These are phyloP conservation scores for Arthrobotrys sinensis DNA, from an alignment of 2,329 filamentous ascomycete species.

Conservation along the genomic window DNA sequence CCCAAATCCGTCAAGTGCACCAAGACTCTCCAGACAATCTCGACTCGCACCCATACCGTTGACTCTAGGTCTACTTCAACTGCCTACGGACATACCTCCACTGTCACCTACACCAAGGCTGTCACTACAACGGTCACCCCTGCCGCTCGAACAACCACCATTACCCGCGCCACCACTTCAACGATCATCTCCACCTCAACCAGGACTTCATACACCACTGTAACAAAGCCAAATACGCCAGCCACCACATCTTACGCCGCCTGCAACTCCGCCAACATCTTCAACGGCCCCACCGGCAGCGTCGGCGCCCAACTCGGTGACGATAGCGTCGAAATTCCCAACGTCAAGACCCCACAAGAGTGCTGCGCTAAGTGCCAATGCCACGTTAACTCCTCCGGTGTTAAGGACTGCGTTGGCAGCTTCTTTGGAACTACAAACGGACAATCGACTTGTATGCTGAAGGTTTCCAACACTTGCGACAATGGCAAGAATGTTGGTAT, in stretches of 20 bases:
- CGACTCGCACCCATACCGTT: conserved; percentile 33
- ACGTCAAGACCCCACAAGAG: conserved; percentile 27
- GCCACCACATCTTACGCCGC: conserved; percentile 34
- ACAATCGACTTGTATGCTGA: conserved; percentile 17
- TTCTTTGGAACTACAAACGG: conserved; percentile 29
- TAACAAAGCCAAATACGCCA: conserved; percentile 30
- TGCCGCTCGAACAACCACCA: conserved; percentile 6
- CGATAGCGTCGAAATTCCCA: conserved; percentile 5
- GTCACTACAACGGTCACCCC: conserved; percentile 34
- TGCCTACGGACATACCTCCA: conserved; percentile 39
- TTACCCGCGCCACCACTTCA: conserved; percentile 14
- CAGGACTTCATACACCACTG: conserved; percentile 21
- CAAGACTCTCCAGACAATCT: conserved; percentile 48
- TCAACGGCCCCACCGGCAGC: conserved; percentile 45
- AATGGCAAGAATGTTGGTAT: conserved; percentile 2
- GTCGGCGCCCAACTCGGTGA: conserved; percentile 15
- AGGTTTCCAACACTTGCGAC: conserved; percentile 29
- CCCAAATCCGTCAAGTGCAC: conserved; percentile 49
- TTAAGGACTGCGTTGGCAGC: conserved; percentile 42
- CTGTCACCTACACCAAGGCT: conserved; percentile 26
- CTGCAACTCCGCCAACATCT: conserved; percentile 34
- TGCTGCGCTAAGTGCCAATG: conserved; percentile 47
- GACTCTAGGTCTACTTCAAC: conserved; percentile 26
- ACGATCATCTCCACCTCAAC: conserved; percentile 30
- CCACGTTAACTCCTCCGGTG: conserved; percentile 31